Conservation (phyloP, 73 alveolate genomes). For the Blepharisma stoltei region DNA sequence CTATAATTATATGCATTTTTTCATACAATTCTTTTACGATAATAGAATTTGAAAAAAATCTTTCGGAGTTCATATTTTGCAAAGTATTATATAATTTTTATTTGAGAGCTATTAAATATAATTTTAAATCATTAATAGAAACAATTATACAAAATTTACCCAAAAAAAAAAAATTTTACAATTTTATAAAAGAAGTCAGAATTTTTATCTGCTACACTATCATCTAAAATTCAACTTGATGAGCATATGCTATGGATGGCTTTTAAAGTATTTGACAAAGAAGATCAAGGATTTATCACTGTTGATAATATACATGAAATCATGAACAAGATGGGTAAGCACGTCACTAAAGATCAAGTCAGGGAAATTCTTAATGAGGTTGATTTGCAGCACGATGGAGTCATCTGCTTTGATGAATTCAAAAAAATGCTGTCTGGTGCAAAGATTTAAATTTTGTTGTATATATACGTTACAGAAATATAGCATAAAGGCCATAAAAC, state of each 20-base stretch:
- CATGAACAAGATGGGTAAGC: constrained; percentile 42
- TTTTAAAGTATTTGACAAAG: constrained; percentile 52
- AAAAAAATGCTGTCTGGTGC: constrained; percentile 33
- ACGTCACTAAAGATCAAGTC: constrained; percentile 14
- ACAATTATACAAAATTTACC: constrained; percentile 18
- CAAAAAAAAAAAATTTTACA: constrained; percentile 49
- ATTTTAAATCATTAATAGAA: too few species aligned
- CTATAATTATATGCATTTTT: too few species aligned
- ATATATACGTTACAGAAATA: too few species aligned
- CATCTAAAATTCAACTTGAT: constrained; percentile 37
- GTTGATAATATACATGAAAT: constrained; percentile 37
- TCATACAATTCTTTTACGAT: neutral
- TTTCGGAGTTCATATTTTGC: too few species aligned
- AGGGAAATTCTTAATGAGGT: constrained; percentile 42
- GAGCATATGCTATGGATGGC: constrained; percentile 47
- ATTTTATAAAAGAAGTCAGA: too few species aligned
- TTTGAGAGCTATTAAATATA: neutral
- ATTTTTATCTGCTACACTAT: constrained; percentile 10
- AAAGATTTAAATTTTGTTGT: too few species aligned
- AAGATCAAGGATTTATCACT: constrained; percentile 49
- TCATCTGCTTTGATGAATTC: constrained; percentile 48
- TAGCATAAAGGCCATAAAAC: too few species aligned
- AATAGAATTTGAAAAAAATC: neutral
- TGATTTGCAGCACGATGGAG: constrained; percentile 39
- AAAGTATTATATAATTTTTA: too few species aligned